Conservation (phyloP, 306 rosid genomes). For the Dryas octopetala region DNA sequence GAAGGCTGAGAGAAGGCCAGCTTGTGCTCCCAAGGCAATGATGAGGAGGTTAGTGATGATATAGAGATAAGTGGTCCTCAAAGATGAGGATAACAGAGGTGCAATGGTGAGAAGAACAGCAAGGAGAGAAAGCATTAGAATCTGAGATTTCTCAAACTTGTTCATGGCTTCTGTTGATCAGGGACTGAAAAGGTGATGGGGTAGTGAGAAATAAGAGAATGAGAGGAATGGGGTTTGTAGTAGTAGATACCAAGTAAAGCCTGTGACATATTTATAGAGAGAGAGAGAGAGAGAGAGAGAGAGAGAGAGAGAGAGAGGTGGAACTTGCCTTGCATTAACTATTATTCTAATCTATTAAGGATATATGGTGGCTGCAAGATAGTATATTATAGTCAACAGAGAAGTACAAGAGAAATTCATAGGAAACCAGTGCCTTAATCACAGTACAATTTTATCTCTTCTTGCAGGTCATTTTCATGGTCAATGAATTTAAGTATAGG, state of each 20-base stretch:
- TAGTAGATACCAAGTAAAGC: constrained; percentile 27
- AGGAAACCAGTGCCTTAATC: not conserved
- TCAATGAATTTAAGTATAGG: not conserved
- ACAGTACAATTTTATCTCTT: not conserved
- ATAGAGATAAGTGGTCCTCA: constrained; percentile 57
- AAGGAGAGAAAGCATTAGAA: constrained; percentile 45
- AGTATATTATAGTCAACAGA: constrained; percentile 7
- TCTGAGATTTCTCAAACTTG: constrained; percentile 50
- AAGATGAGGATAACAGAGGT: constrained; percentile 62
- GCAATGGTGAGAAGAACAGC: constrained; percentile 57
- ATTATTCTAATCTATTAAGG: not conserved
- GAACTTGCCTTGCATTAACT: not conserved
- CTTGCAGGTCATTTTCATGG: constrained; percentile 4
- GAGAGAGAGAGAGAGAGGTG: constrained; percentile 1
- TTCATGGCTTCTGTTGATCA: constrained; percentile 36
- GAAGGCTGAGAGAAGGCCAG: constrained; percentile 62
- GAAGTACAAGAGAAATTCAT: constrained; percentile 9
- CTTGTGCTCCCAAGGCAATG: constrained; percentile 69
- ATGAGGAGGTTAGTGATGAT: constrained; percentile 63
- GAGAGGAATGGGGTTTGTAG: constrained; percentile 19
- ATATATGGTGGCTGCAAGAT: not conserved
- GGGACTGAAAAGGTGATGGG: constrained; percentile 5
- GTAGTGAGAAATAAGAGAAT: constrained; percentile 9
- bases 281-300: constrained; percentile 18
- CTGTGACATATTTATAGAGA: constrained; percentile 38